Evolutionary conservation across 2,329 filamentous ascomycete genomes (phyloP).

Genomic region (Colletotrichum chrysophilum): DNA sequence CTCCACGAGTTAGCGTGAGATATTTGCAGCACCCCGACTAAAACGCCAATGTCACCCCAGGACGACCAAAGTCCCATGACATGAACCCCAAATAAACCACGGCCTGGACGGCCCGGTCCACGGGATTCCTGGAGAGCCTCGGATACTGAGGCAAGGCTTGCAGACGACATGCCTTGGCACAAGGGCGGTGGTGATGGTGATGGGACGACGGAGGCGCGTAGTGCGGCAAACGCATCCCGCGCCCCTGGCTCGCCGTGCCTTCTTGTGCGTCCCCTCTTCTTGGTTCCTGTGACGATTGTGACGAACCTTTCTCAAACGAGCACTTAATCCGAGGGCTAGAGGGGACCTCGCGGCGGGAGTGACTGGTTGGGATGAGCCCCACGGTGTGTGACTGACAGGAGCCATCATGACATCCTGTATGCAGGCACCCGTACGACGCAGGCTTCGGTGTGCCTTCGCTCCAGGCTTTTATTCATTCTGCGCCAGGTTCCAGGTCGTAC

Average conservation of each 20-base stretch:
- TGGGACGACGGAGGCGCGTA: not conserved
- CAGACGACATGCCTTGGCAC: not conserved
- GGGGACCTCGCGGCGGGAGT: not conserved
- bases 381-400: conserved; percentile 13
- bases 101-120: not conserved
- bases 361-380: not conserved
- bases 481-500: not conserved
- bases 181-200: not conserved
- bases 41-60: not conserved
- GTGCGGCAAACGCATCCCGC: not conserved
- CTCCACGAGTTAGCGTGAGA: not conserved
- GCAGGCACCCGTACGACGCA: conserved; percentile 9
- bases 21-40: not conserved
- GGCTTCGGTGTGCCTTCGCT: not conserved
- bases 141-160: not conserved
- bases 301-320: not conserved
- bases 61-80: not conserved
- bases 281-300: not conserved
- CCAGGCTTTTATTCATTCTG: not conserved
- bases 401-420: not conserved
- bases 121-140: not conserved
- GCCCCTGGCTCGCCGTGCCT: not conserved
- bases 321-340: not conserved
- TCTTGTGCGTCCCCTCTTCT: not conserved
- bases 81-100: not conserved